These are phyloP conservation scores for Blastocystis sp. DNA, from an alignment of 352 stramenopile species.

Conservation along the genomic window DNA sequence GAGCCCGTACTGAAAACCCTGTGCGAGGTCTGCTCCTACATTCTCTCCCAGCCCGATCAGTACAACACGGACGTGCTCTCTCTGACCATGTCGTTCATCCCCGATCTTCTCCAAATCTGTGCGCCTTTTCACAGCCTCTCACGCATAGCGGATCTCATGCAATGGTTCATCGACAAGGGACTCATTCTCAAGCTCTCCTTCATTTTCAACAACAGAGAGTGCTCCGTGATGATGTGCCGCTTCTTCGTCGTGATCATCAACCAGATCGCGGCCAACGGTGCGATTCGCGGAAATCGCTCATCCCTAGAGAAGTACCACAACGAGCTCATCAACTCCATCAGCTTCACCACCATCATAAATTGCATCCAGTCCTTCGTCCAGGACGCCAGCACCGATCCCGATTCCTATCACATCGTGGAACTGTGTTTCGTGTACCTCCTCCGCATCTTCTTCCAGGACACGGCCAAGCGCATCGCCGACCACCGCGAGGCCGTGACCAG, in stretches of 20 bases:
- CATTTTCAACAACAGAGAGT: slow-evolving; percentile 27
- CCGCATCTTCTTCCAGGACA: slow-evolving; percentile 18
- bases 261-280: slow-evolving; percentile 47
- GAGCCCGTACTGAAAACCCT: not conserved
- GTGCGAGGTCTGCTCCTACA: slow-evolving; percentile 18
- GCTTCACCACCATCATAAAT: slow-evolving; percentile 17
- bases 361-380: slow-evolving; percentile 33
- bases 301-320: slow-evolving; percentile 7
- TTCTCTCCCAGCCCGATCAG: not conserved
- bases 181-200: slow-evolving; percentile 19
- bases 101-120: slow-evolving; percentile 20
- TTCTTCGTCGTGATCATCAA: slow-evolving; percentile 64
- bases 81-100: not conserved
- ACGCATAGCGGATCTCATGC: slow-evolving; percentile 22
- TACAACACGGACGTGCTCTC: slow-evolving; percentile 1
- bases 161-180: slow-evolving; percentile 44
- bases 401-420: slow-evolving; percentile 40
- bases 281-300: not conserved
- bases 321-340: not conserved
- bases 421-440: slow-evolving; percentile 60
- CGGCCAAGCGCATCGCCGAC: not conserved
- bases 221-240: slow-evolving; percentile 36
- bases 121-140: not conserved
- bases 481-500: not conserved
- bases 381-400: not conserved